phyloP scores from a whole-genome alignment of 768 basidiomycete genomes.

The Suillus hirtellus region DNA sequence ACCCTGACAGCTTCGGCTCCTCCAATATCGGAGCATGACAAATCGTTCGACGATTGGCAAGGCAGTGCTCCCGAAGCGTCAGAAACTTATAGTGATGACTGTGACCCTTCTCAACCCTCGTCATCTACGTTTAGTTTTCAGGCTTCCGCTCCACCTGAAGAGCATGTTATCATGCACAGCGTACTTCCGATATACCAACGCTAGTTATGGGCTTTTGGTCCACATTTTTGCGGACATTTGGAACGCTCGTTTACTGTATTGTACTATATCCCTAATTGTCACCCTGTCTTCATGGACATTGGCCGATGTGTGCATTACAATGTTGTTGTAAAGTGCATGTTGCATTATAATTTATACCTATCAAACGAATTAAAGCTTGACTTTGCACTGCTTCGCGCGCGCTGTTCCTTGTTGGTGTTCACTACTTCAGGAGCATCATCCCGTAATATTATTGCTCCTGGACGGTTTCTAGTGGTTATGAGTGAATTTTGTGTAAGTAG shows the following conservation, averaged over 20 bases:
- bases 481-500: too few species aligned
- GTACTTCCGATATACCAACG: constrained; percentile 32
- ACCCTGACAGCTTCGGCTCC: constrained; percentile 52
- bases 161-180: constrained; percentile 15
- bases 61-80: constrained; percentile 10
- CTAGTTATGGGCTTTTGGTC: constrained; percentile 16
- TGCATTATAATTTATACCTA: too few species aligned
- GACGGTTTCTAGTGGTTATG: too few species aligned
- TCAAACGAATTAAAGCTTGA: too few species aligned
- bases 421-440: too few species aligned
- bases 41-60: constrained; percentile 26
- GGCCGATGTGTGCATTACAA: neutral
- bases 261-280: constrained; percentile 27
- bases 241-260: constrained; percentile 25
- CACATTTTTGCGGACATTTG: neutral
- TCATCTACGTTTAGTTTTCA: constrained; percentile 5
- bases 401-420: neutral
- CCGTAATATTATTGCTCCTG: too few species aligned
- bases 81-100: constrained; percentile 7
- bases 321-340: neutral
- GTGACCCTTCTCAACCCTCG: constrained; percentile 9
- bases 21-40: constrained; percentile 25
- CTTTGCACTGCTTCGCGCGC: neutral
- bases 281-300: constrained; percentile 7
- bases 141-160: constrained; percentile 12